A percentile compares a stretch with the other conserved stretches of the same genome.
Conservation (phyloP, 371 early-diverging fungal species). For the Batrachochytrium dendrobatidis region DNA sequence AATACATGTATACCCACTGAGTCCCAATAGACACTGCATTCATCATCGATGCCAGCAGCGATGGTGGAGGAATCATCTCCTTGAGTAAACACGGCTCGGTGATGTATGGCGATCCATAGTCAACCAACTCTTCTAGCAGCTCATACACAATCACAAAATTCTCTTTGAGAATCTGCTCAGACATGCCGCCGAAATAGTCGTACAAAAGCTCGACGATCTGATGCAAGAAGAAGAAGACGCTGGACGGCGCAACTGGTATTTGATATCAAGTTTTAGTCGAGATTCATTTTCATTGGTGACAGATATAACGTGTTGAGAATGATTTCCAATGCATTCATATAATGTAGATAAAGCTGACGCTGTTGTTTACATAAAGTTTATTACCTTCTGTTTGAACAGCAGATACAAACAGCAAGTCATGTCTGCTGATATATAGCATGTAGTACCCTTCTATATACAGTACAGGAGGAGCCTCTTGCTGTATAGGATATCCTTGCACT, state of each 20-base stretch:
- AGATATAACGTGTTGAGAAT: no score
- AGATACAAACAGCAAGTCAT: slow-evolving; percentile 64
- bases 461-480: slow-evolving; percentile 60
- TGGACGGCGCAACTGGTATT: slow-evolving; percentile 70
- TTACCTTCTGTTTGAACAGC: slow-evolving; percentile 70
- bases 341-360: no score
- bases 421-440: slow-evolving; percentile 59
- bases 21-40: slow-evolving; percentile 62
- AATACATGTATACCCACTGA: slow-evolving; percentile 17
- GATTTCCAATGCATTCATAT: no score
- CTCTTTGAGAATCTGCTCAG: slow-evolving; percentile 76
- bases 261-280: neutral
- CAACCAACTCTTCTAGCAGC: slow-evolving; percentile 88
- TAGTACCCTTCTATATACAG: slow-evolving; percentile 59
- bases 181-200: slow-evolving; percentile 75
- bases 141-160: slow-evolving; percentile 90
- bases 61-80: slow-evolving; percentile 82
- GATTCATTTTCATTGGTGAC: no score
- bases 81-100: slow-evolving; percentile 80
- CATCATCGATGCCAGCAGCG: slow-evolving; percentile 74
- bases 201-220: slow-evolving; percentile 68
- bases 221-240: slow-evolving; percentile 80
- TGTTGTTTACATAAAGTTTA: no score
- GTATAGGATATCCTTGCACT: slow-evolving; percentile 21
- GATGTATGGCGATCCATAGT: slow-evolving; percentile 80